Conservation (phyloP, 2,329 filamentous ascomycete species). For the Periconia sp. region DNA sequence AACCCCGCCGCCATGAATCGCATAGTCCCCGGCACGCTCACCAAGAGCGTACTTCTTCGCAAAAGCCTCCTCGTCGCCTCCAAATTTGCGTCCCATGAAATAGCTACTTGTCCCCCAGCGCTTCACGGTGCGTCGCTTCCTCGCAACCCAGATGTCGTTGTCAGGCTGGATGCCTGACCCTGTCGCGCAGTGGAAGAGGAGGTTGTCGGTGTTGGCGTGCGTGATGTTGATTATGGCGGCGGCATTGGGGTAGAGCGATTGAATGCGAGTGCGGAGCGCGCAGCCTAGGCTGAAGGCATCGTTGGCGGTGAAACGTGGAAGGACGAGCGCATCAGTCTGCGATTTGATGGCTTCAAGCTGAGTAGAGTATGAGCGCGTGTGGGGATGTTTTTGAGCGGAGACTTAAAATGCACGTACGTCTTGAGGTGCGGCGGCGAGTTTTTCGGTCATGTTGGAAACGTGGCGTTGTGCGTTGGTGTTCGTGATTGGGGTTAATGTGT, state of each 20-base stretch:
- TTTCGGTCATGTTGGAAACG: not conserved
- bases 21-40: conserved; percentile 59
- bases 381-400: not conserved
- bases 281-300: conserved; percentile 66
- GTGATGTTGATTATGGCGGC: conserved; percentile 66
- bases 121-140: conserved; percentile 73
- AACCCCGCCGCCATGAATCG: conserved; percentile 76
- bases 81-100: conserved; percentile 69
- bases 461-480: not conserved
- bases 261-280: conserved; percentile 62
- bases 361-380: not conserved
- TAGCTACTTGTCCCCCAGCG: conserved; percentile 70
- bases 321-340: conserved; percentile 43
- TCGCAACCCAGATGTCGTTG: conserved; percentile 64
- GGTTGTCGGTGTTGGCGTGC: conserved; percentile 53
- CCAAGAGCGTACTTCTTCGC: conserved; percentile 63
- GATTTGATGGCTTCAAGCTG: conserved; percentile 36
- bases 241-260: conserved; percentile 46
- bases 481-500: not conserved
- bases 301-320: conserved; percentile 58
- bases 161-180: conserved; percentile 68
- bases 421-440: not conserved
- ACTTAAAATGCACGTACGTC: not conserved
- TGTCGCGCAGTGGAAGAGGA: conserved; percentile 70
- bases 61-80: conserved; percentile 66